Percentiles rank a stretch among this genome's conserved stretches.
These are phyloP conservation scores for Lactarius sp. DNA, from an alignment of 768 basidiomycete genomes.

Conservation along the genomic window DNA sequence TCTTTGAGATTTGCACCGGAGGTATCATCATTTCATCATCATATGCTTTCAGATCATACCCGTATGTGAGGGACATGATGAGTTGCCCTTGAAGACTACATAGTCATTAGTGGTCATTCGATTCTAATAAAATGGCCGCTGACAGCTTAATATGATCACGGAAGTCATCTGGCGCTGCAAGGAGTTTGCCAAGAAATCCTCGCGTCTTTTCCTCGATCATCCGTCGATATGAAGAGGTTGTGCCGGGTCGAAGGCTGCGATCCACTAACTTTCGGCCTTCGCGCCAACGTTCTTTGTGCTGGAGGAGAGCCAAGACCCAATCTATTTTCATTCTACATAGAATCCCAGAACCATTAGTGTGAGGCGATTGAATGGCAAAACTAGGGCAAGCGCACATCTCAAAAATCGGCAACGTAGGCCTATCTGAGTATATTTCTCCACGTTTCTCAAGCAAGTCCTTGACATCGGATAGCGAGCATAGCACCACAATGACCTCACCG, in stretches of 20 bases:
- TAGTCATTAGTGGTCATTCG: not conserved
- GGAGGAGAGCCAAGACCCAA: not conserved
- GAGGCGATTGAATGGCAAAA: too few relatives aligned
- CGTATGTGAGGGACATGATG: slow-evolving; percentile 8
- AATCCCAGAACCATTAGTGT: not conserved
- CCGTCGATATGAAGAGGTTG: not conserved
- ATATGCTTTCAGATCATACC: slow-evolving; percentile 5
- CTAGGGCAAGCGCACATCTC: slow-evolving; percentile 1
- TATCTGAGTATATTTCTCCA: slow-evolving; percentile 22
- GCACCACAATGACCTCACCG: not conserved
- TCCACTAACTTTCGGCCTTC: slow-evolving; percentile 3
- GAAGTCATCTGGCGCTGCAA: slow-evolving; percentile 1
- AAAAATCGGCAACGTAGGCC: not conserved
- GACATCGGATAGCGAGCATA: not conserved
- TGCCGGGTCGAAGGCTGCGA: slow-evolving; percentile 5
- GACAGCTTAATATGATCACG: not conserved
- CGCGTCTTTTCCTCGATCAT: slow-evolving; percentile 1
- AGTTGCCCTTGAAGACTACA: not conserved
- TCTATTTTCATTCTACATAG: not conserved
- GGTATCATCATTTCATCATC: not conserved
- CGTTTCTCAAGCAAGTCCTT: slow-evolving; percentile 7
- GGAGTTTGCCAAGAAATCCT: not conserved
- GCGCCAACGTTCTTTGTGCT: not conserved
- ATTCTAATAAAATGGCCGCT: not conserved
- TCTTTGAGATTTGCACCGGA: not conserved